Evolutionary conservation across 805 yeast species (phyloP).

Genomic region (Kurtzmaniella cleridarum): DNA sequence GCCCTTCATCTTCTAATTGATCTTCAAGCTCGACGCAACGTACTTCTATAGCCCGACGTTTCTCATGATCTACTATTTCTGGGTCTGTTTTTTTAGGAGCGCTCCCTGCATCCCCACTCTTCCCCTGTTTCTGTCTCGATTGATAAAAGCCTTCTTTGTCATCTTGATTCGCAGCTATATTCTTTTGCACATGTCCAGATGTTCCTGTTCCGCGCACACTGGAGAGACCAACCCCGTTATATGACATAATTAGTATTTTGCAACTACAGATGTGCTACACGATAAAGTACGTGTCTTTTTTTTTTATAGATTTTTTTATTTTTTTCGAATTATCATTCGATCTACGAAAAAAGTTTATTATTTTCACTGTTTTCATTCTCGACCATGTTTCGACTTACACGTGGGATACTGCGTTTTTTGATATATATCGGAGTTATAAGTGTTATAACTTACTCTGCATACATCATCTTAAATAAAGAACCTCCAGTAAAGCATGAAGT

Average conservation of each 20-base stretch:
- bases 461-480: no score
- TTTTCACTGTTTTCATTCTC: no score
- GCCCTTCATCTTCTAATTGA: conserved; percentile 42
- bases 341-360: no score
- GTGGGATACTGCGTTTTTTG: no score
- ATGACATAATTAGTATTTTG: conserved; percentile 34
- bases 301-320: no score
- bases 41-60: conserved; percentile 36
- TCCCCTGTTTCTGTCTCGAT: conserved; percentile 24
- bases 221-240: conserved; percentile 52
- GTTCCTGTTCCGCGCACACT: conserved; percentile 61
- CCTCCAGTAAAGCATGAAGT: no score
- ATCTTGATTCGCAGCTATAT: conserved; percentile 20
- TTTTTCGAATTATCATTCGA: no score
- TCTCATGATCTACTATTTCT: conserved; percentile 30
- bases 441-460: no score
- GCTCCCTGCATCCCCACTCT: conserved; percentile 12
- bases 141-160: conserved; percentile 32
- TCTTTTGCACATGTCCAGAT: conserved; percentile 55
- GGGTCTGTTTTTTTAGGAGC: not conserved
- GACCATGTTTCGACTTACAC: no score
- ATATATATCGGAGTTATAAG: no score
- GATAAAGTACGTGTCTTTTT: no score
- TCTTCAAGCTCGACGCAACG: conserved; percentile 48
- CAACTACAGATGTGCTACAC: no score